A percentile compares a stretch with the other conserved stretches of the same genome.
Evolutionary conservation across 805 yeast species (phyloP).

Genomic region (Yarrowia alimentaria): DNA sequence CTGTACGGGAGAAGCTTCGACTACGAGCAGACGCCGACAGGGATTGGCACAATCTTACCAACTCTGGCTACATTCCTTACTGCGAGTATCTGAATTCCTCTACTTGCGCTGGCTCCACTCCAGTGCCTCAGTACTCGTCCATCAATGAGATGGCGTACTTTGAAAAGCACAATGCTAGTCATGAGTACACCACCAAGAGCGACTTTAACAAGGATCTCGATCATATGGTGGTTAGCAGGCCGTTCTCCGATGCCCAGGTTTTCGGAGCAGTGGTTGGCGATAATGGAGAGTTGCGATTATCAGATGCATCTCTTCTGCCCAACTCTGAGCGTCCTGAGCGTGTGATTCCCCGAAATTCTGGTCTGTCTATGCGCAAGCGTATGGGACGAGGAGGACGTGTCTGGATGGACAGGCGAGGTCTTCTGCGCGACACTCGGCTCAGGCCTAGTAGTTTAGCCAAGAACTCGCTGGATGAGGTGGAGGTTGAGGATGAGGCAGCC

Average conservation of each 20-base stretch:
- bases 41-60: slow-evolving; percentile 80
- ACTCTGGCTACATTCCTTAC: slow-evolving; percentile 79
- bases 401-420: slow-evolving; percentile 72
- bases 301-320: slow-evolving; percentile 16
- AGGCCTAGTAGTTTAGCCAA: slow-evolving; percentile 25
- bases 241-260: slow-evolving; percentile 23
- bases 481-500: slow-evolving; percentile 38
- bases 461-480: slow-evolving; percentile 35
- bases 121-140: slow-evolving; percentile 67
- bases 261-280: slow-evolving; percentile 27
- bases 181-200: slow-evolving; percentile 36
- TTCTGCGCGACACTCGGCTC: slow-evolving; percentile 37
- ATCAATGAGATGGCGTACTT: slow-evolving; percentile 54
- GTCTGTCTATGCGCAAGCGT: slow-evolving; percentile 56
- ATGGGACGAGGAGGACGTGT: slow-evolving; percentile 66
- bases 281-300: slow-evolving; percentile 25
- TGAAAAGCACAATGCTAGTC: slow-evolving; percentile 45
- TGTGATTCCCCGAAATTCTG: slow-evolving; percentile 9
- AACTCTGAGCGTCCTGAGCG: slow-evolving; percentile 3
- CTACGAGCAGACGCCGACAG: slow-evolving; percentile 60
- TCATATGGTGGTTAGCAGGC: slow-evolving; percentile 23
- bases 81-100: slow-evolving; percentile 55
- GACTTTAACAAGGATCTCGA: slow-evolving; percentile 31
- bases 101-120: slow-evolving; percentile 39
- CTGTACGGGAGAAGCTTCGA: slow-evolving; percentile 81